A percentile compares a stretch with the other conserved stretches of the same genome.
Evolutionary conservation across 495 filamentous ascomycete species (phyloP).

Genomic region (Aspergillus indologenus): DNA sequence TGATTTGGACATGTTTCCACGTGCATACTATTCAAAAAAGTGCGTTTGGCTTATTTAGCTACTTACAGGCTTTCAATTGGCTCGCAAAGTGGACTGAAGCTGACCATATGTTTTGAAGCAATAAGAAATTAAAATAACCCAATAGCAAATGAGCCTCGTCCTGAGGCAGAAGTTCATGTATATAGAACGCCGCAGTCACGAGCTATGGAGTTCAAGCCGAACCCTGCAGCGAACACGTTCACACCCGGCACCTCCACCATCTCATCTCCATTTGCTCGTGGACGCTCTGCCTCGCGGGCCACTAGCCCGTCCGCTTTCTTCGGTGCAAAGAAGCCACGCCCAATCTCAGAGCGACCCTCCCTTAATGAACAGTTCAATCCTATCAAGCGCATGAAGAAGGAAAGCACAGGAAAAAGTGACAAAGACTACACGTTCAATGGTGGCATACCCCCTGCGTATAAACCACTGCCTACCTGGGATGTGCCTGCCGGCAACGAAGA

Average conservation of each 20-base stretch:
- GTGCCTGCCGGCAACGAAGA: conserved; percentile 59
- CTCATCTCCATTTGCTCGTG: conserved; percentile 54
- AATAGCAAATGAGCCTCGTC: too few relatives aligned
- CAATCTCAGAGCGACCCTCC: conserved; percentile 52
- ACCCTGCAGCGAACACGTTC: conserved; percentile 72
- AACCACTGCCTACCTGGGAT: conserved; percentile 78
- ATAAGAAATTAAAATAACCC: too few relatives aligned
- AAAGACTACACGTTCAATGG: conserved; percentile 59
- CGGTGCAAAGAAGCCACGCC: conserved; percentile 58
- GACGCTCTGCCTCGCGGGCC: conserved; percentile 51
- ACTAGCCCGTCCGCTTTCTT: conserved; percentile 50
- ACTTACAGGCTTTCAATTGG: too few relatives aligned
- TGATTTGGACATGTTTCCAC: too few relatives aligned
- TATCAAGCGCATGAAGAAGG: conserved; percentile 68
- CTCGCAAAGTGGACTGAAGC: too few relatives aligned
- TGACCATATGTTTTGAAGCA: too few relatives aligned
- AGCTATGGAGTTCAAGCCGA: conserved; percentile 81
- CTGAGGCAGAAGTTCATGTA: too few relatives aligned
- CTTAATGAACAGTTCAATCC: conserved; percentile 70
- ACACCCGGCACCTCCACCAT: conserved; percentile 64
- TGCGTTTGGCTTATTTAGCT: too few relatives aligned
- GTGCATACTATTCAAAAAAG: too few relatives aligned
- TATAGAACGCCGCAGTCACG: too few relatives aligned
- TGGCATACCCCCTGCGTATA: conserved; percentile 72
- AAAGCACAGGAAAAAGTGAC: conserved; percentile 43